These are phyloP conservation scores for Geosmithia morbida DNA, from an alignment of 2,329 filamentous ascomycete species.

Conservation along the genomic window DNA sequence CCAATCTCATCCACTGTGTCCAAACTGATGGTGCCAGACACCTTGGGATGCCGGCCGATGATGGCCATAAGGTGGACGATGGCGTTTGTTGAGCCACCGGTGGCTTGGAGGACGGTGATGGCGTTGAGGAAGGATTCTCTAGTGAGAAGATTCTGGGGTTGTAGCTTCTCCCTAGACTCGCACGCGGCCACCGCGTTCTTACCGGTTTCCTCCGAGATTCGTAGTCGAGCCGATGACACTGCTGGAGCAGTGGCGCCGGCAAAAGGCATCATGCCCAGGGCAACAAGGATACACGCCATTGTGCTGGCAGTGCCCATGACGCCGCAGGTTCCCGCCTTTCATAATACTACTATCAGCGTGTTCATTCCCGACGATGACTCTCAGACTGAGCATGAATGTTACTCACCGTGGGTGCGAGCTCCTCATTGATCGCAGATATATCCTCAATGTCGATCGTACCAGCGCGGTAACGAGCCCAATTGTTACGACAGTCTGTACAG, in stretches of 20 bases:
- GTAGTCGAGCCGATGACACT: constrained; percentile 62
- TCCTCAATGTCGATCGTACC: constrained; percentile 57
- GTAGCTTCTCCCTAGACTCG: constrained; percentile 51
- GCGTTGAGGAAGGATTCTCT: constrained; percentile 72
- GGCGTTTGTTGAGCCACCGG: constrained; percentile 76
- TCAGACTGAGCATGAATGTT: neutral
- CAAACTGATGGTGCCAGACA: constrained; percentile 50
- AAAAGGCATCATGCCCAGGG: constrained; percentile 67
- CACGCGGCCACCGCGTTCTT: constrained; percentile 54
- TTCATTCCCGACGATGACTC: no score
- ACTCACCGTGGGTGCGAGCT: constrained; percentile 53
- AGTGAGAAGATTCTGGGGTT: constrained; percentile 56
- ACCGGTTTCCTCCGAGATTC: constrained; percentile 62
- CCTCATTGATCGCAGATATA: constrained; percentile 55
- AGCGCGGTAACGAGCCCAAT: constrained; percentile 56
- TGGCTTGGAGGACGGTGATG: constrained; percentile 71
- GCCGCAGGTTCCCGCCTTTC: constrained; percentile 60
- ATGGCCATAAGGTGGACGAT: constrained; percentile 81
- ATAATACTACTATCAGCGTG: neutral
- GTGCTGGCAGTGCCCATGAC: constrained; percentile 91
- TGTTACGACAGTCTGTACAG: constrained; percentile 61
- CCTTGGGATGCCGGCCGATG: constrained; percentile 54
- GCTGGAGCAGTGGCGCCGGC: constrained; percentile 68
- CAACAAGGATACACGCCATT: constrained; percentile 74
- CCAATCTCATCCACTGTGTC: constrained; percentile 70